Percentiles rank a stretch among this genome's conserved stretches.
phyloP scores from a whole-genome alignment of 1,284 basidiomycete genomes.

The Malassezia yamatoensis region DNA sequence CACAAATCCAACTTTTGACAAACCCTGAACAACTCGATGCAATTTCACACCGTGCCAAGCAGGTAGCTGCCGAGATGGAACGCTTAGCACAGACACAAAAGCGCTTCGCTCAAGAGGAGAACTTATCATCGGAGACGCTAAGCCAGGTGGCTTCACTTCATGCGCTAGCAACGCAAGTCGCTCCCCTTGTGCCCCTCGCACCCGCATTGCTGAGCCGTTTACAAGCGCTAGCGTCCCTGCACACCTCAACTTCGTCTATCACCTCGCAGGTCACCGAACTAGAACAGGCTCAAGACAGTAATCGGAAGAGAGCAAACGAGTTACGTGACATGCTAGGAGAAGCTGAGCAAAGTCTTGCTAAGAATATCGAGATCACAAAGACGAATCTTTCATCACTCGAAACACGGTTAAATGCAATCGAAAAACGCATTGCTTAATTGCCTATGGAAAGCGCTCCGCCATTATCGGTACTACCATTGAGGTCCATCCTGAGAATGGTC shows the following conservation, averaged over 20 bases:
- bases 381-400: conserved; percentile 57
- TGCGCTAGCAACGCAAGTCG: conserved; percentile 69
- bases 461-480: conserved; percentile 41
- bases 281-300: conserved; percentile 61
- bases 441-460: conserved; percentile 33
- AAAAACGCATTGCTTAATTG: not conserved
- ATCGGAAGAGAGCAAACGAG: conserved; percentile 59
- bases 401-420: conserved; percentile 62
- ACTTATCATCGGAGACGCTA: conserved; percentile 48
- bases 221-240: conserved; percentile 69
- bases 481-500: conserved; percentile 46
- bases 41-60: conserved; percentile 84
- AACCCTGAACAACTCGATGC: conserved; percentile 94
- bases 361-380: conserved; percentile 53
- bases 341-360: conserved; percentile 52
- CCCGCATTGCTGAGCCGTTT: conserved; percentile 81
- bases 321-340: conserved; percentile 60
- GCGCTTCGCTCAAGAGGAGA: conserved; percentile 46
- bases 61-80: conserved; percentile 84
- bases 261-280: conserved; percentile 56
- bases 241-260: conserved; percentile 70
- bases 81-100: conserved; percentile 58
- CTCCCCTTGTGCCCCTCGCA: conserved; percentile 76
- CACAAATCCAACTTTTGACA: conserved; percentile 73
- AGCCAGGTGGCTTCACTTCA: conserved; percentile 50